Base-by-base conservation (phyloP, 1,284 basidiomycete species). In the Neolentinus lepideus region DNA sequence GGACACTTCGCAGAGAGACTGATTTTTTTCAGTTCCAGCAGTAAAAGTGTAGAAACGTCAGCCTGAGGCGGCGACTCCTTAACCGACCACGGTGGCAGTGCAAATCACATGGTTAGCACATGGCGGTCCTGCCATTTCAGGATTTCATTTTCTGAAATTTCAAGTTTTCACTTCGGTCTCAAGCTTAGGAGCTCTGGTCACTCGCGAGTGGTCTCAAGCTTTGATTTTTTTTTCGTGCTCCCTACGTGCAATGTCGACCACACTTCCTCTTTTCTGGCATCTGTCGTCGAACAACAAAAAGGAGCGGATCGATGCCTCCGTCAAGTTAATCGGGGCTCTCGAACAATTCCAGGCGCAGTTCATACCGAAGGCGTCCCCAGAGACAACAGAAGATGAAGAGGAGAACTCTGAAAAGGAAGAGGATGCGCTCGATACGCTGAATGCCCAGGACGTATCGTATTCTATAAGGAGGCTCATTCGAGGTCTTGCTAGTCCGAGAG, bases 191-290 rank as follows among this genome's bases (percentile, higher is more conserved):
- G 16, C 33, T 16, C 9, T 9, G 9, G 33, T 16, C n/a, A n/a
- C 12, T 31, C 12, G 12, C 29, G 29, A 31, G 29, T 31, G 12
- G 6, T 31, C 6, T 31, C 29, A 4, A 12, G 29, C 12, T 31
- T 31, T 31, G 29, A 31, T 12, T 31, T 12, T 31, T 4, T 12
- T 31, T 31, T 31, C 29, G 6, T 12, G 29, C 29, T 31, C 29
- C 29, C 6, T 12, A 6, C 12, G 29, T 31, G 29, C 29, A 4
- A 92, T 91, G 88, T 80, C 86, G 33, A 91, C 88, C 35, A 93
- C 89, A 31, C 82, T 98, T 54, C 89, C 92, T 35, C 81, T 97
- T 51, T 98, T 94, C 79, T 98, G 94, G 94, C 79, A 94, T 69
- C 78, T 98, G 51, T 94, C 94, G n/a, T 92, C 90, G 2, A 76